Base-by-base conservation (phyloP, 331 rosid genomes). In the Quercus phellos region DNA sequence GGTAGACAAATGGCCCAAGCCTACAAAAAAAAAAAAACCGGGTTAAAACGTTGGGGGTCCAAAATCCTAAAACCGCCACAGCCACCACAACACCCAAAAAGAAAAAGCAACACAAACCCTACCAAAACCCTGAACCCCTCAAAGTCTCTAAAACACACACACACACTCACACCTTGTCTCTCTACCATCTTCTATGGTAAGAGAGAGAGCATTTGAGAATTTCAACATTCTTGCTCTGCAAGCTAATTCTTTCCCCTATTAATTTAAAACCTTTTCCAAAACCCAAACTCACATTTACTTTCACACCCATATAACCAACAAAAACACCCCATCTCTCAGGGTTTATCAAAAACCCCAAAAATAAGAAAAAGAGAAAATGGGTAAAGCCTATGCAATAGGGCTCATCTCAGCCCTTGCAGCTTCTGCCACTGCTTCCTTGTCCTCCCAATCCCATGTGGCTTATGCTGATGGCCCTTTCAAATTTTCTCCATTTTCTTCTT, bases 361-460 rank as follows among this genome's bases (percentile, higher is more conserved):
- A 34, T 27, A 66, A 72, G 53, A 53, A 63, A 18, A 6, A 35
- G 22, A 6, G 19, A 35, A 50, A 84, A 94, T 92, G 98, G 87
- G 88, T 4, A 93, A 82, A 82, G 72, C 90, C 4, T 88, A 82
- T 46, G 82, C 95, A 51, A 77, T 87, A 7, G 90, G 91, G 38
- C 76, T 92, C 9, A 34, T 92, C 12, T 79, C 98, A 8, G 96
- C 97, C 80, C 77, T 90, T 10, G 96, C 94, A 0, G 94, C 97
- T 34, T 87, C 93, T 6, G 77, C 94, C 18, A 76, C 86, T 5
- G 14, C 70, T 4, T 29, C 70, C 71, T 34, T 34, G 19, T 66
- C 84, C 1, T 84, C 90, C 2, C 78, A 59, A 12, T 58, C 63
- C 69, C 68, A 86, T 24, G 29, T 63, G 66, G 83, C 89, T 6